phyloP scores from a whole-genome alignment of 2,329 filamentous ascomycete species.

The Sodiomyces alkalinus region DNA sequence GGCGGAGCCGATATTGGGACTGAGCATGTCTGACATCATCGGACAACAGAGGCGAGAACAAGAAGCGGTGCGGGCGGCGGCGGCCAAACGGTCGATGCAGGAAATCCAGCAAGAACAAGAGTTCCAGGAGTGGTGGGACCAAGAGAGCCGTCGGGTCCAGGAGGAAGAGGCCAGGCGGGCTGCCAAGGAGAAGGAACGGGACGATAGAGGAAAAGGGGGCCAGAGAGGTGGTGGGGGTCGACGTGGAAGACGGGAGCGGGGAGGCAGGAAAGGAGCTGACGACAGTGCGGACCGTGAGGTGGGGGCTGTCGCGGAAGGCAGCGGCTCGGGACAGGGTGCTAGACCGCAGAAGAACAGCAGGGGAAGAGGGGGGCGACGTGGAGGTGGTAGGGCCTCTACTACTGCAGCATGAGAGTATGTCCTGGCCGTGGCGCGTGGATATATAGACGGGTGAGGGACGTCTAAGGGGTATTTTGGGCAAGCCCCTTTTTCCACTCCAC shows the following conservation, averaged over 20 bases:
- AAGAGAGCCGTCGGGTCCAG: conserved; percentile 59
- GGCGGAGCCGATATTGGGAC: conserved; percentile 46
- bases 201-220: conserved; percentile 17
- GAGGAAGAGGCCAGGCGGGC: conserved; percentile 38
- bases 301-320: conserved; percentile 1
- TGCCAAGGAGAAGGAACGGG: conserved; percentile 26
- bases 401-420: not conserved
- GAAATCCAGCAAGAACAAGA: conserved; percentile 96
- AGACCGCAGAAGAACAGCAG: conserved; percentile 1
- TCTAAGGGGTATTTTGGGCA: no score
- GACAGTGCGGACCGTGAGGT: conserved; percentile 1
- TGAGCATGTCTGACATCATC: conserved; percentile 80
- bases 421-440: no score
- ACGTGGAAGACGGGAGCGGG: conserved; percentile 14
- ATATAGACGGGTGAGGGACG: no score
- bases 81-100: conserved; percentile 74
- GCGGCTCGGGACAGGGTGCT: conserved; percentile 1
- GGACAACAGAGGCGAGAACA: conserved; percentile 77
- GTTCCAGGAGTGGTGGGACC: conserved; percentile 94
- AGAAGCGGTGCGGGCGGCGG: conserved; percentile 64
- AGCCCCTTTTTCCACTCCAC: no score
- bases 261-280: conserved; percentile 8
- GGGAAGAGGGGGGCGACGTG: conserved; percentile 4
- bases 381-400: conserved; percentile 3
- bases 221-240: conserved; percentile 5